These are phyloP conservation scores for Wickerhamiella brachini DNA, from an alignment of 805 yeast species.

Conservation along the genomic window DNA sequence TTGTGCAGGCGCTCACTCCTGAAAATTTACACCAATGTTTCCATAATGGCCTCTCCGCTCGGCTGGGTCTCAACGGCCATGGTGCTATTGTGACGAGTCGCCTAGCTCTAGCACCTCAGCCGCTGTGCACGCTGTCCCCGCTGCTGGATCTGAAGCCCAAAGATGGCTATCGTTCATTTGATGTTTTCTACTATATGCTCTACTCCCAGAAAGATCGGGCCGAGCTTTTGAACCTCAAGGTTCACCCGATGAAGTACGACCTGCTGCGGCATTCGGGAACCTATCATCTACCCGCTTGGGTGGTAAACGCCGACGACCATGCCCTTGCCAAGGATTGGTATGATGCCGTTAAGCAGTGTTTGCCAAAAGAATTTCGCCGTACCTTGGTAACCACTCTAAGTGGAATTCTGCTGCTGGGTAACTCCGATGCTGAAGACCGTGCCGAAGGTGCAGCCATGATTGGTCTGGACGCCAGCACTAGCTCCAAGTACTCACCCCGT, in stretches of 20 bases:
- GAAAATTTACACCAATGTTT: slow-evolving; percentile 22
- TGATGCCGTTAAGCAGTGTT: slow-evolving; percentile 24
- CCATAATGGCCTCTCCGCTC: slow-evolving; percentile 25
- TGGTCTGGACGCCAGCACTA: slow-evolving; percentile 24
- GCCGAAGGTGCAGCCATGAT: slow-evolving; percentile 30
- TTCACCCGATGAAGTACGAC: slow-evolving; percentile 19
- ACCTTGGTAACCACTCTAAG: slow-evolving; percentile 25
- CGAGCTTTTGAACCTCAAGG: slow-evolving; percentile 20
- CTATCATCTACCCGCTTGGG: slow-evolving; percentile 25
- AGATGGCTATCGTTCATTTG: slow-evolving; percentile 21
- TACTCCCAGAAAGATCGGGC: slow-evolving; percentile 21
- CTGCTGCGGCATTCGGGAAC: slow-evolving; percentile 21
- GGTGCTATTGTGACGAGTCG: slow-evolving; percentile 24
- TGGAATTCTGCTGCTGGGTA: slow-evolving; percentile 28
- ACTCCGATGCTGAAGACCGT: slow-evolving; percentile 21
- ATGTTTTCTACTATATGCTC: slow-evolving; percentile 27
- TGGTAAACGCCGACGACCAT: slow-evolving; percentile 25
- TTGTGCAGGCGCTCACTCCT: slow-evolving; percentile 26
- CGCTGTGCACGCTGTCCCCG: slow-evolving; percentile 23
- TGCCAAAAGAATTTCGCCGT: slow-evolving; percentile 23
- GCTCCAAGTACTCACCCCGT: slow-evolving; percentile 17
- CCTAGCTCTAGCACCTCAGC: slow-evolving; percentile 18
- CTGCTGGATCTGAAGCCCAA: slow-evolving; percentile 19
- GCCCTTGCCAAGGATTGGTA: slow-evolving; percentile 30
- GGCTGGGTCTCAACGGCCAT: slow-evolving; percentile 19